Base-by-base conservation (phyloP, 2,329 filamentous ascomycete species). In the Alternaria incomplexa region DNA sequence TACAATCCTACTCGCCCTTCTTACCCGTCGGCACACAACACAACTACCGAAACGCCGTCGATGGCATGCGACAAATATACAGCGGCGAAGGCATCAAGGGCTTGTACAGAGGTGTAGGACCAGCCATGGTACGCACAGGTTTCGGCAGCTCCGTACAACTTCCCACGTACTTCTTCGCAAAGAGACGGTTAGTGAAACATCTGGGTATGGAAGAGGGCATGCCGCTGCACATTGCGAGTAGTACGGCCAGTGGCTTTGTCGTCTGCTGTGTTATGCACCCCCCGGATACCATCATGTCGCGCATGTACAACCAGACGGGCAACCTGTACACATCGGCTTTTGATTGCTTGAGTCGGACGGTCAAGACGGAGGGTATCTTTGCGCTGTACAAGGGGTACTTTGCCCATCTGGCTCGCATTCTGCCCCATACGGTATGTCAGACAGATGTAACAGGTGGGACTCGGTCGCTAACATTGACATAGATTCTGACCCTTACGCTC, bases 181-280 rank as follows among this genome's bases (percentile, higher is more conserved):
- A 99, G 85, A 86, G 96, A 65, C 85, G 92, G 72, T 83, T 99
- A 71, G 87, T 93, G 62, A 90, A 87, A 74, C 93, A 97, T 77
- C 81, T 95, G 57, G 93, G 90, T 48, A 93, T 98, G 91, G 85
- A 96, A 75, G 96, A 99, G 77, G 95, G 96, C 2, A 92, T 93
- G 40, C 90, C 91, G 47, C 83, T 99, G 74, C 96, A 99, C 80
- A 84, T 99, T 69, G 87, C 93, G 40, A 97, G 93, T 80, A 97
- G 93, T 73, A 90, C 95, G 5, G 90, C 89, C 40, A 97, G 93
- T 74, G 96, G 96, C 1, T 97, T 99, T 75, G 96, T 97, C 12
- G 96, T 99, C 17, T 99, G 96, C 83, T 93, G 92, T 72, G 90
- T 98, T 67, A 99, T 99, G 96, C 96, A 99, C 77, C 96, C 96